phyloP scores from a whole-genome alignment of 1,139 yeast genomes.

The Candida freyschussii region DNA sequence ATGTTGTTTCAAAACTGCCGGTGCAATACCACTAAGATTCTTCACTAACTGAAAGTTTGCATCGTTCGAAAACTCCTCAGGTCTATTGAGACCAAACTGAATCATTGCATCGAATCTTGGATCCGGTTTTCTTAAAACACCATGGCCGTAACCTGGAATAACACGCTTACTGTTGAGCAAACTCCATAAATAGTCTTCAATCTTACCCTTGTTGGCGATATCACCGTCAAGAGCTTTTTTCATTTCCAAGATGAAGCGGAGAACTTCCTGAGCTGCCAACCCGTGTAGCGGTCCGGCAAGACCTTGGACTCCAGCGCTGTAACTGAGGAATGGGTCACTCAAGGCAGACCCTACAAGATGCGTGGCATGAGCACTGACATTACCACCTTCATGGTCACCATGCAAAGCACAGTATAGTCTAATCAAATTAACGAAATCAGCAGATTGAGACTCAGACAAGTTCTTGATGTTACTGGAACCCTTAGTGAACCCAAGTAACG shows the following conservation, averaged over 20 bases:
- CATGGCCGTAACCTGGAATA: conserved; percentile 98
- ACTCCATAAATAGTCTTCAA: conserved; percentile 87
- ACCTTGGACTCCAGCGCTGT: conserved; percentile 94
- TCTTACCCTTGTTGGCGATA: conserved; percentile 65
- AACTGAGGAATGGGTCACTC: conserved; percentile 87
- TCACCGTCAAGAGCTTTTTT: conserved; percentile 70
- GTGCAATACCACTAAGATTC: conserved; percentile 90
- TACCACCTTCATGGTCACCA: conserved; percentile 99
- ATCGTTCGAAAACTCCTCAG: conserved; percentile 97
- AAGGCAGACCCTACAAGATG: conserved; percentile 96
- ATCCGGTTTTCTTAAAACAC: conserved; percentile 93
- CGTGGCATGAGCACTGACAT: conserved; percentile 96
- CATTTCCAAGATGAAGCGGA: conserved; percentile 87
- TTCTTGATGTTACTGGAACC: conserved; percentile 47
- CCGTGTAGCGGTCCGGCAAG: conserved; percentile 98
- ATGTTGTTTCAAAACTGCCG: conserved; percentile 89
- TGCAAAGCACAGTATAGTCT: conserved; percentile 92
- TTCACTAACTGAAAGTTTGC: conserved; percentile 88
- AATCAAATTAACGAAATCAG: conserved; percentile 83
- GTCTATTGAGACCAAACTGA: conserved; percentile 93
- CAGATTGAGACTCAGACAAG: conserved; percentile 28
- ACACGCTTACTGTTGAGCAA: conserved; percentile 90
- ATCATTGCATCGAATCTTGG: conserved; percentile 98
- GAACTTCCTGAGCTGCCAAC: conserved; percentile 96
- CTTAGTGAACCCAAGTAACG: conserved; percentile 60